These are phyloP conservation scores for Colletotrichum phormii DNA, from an alignment of 2,329 filamentous ascomycete genomes.

Conservation along the genomic window DNA sequence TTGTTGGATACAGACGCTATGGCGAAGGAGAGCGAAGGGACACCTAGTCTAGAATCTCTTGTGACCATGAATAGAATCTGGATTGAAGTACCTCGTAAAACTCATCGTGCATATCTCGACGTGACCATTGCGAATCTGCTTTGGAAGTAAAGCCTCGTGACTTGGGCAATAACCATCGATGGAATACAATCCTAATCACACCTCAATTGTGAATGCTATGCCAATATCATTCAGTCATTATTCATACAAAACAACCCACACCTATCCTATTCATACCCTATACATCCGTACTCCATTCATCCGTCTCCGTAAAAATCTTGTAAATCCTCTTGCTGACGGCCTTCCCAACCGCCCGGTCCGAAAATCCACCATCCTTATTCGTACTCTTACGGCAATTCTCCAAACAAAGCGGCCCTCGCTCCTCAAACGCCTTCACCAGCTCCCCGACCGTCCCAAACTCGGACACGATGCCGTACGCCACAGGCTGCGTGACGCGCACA, in stretches of 20 bases:
- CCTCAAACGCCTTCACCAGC: constrained; percentile 69
- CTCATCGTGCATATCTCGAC: too few species aligned
- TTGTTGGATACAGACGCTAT: not conserved
- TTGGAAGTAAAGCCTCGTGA: too few species aligned
- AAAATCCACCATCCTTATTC: constrained; percentile 67
- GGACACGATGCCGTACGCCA: constrained; percentile 76
- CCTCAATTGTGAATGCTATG: not conserved
- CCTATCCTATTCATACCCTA: constrained; percentile 39
- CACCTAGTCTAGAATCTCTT: too few species aligned
- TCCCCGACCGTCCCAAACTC: constrained; percentile 69
- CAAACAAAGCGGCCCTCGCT: constrained; percentile 69
- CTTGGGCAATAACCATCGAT: too few species aligned
- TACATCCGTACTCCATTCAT: constrained; percentile 67
- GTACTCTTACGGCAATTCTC: constrained; percentile 69
- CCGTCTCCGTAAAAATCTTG: constrained; percentile 69
- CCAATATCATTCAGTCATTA: not conserved
- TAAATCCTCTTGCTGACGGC: constrained; percentile 69
- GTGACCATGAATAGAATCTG: too few species aligned
- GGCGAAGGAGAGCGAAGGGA: not conserved
- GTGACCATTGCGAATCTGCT: too few species aligned
- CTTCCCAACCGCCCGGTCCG: constrained; percentile 66
- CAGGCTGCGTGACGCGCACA: constrained; percentile 75
- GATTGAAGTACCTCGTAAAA: too few species aligned
- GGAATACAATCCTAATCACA: not conserved
- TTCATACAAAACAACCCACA: not conserved